A percentile compares a stretch with the other conserved stretches of the same genome.
These are phyloP conservation scores for Metschnikowia amazonensis DNA, from an alignment of 805 yeast species.

Conservation along the genomic window DNA sequence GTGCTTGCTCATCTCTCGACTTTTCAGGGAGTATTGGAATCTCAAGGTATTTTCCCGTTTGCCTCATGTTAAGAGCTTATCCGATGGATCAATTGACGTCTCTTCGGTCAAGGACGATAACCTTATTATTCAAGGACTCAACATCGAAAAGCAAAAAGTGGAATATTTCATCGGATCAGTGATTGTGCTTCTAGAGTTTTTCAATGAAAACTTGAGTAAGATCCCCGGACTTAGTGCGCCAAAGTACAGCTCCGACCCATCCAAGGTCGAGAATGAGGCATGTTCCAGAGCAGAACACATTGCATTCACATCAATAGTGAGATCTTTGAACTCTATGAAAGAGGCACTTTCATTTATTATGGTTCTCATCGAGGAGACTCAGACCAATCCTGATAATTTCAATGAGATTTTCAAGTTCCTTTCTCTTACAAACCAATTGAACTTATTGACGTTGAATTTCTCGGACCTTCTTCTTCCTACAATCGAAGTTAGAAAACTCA, in stretches of 20 bases:
- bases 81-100: slow-evolving; percentile 34
- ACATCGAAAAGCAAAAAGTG: slow-evolving; percentile 47
- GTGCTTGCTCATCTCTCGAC: slow-evolving; percentile 70
- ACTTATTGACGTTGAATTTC: slow-evolving; percentile 63
- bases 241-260: slow-evolving; percentile 47
- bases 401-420: slow-evolving; percentile 69
- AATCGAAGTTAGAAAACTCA: slow-evolving; percentile 56
- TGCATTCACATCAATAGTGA: slow-evolving; percentile 74
- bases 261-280: slow-evolving; percentile 54
- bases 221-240: slow-evolving; percentile 64
- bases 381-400: slow-evolving; percentile 41
- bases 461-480: slow-evolving; percentile 74
- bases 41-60: slow-evolving; percentile 56
- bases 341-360: slow-evolving; percentile 88
- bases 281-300: slow-evolving; percentile 87
- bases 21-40: slow-evolving; percentile 78
- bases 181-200: slow-evolving; percentile 64
- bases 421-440: slow-evolving; percentile 61
- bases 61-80: slow-evolving; percentile 37
- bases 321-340: slow-evolving; percentile 70
- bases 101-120: slow-evolving; percentile 42
- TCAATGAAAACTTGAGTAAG: slow-evolving; percentile 57
- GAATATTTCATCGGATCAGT: slow-evolving; percentile 72
- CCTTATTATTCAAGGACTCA: slow-evolving; percentile 43
- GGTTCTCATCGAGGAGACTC: slow-evolving; percentile 72